These are phyloP conservation scores for Phtheirospermum japonicum DNA, from an alignment of 257 asterid species.

Conservation along the genomic window DNA sequence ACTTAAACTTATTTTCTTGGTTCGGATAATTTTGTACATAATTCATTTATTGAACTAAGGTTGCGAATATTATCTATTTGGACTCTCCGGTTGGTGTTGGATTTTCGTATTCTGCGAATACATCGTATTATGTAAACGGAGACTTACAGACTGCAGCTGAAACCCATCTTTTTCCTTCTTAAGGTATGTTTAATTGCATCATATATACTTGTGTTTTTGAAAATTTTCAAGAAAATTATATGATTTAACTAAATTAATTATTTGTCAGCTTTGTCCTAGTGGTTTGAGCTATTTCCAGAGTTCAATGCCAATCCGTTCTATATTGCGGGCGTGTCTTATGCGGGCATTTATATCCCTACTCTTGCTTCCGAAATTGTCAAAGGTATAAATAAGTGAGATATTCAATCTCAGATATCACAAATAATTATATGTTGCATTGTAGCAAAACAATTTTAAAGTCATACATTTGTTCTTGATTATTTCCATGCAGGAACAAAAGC, in stretches of 20 bases:
- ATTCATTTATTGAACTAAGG: constrained; percentile 38
- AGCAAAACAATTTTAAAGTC: too few relatives aligned
- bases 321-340: constrained; percentile 57
- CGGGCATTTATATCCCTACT: constrained; percentile 62
- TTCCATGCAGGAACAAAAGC: constrained; percentile 38
- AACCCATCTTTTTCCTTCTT: constrained; percentile 51
- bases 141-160: constrained; percentile 55
- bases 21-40: constrained; percentile 1
- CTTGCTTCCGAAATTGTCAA: constrained; percentile 41
- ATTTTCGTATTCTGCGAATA: constrained; percentile 47
- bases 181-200: constrained; percentile 34
- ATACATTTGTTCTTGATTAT: background rate
- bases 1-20: background rate
- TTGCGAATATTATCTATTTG: constrained; percentile 51
- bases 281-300: constrained; percentile 54
- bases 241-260: background rate
- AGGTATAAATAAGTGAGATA: constrained; percentile 32
- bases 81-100: constrained; percentile 69
- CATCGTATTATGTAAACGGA: constrained; percentile 25
- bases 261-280: constrained; percentile 32
- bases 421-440: too few relatives aligned
- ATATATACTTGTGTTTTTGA: background rate
- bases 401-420: too few relatives aligned
- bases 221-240: background rate
- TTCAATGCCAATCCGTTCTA: constrained; percentile 47